Evolutionary conservation across 768 basidiomycete species (phyloP).

Genomic region (Lactarius quietus): DNA sequence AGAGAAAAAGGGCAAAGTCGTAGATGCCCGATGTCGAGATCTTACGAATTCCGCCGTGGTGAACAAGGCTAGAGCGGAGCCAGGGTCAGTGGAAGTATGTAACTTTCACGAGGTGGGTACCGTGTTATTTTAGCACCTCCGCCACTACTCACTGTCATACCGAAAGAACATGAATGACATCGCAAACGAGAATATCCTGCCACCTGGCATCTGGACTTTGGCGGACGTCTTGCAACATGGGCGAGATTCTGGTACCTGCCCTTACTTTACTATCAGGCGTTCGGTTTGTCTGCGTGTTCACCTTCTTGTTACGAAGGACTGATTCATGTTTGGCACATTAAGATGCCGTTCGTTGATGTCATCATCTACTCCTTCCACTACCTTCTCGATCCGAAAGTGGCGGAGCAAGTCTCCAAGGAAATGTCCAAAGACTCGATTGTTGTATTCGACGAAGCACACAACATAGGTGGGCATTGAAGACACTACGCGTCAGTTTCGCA

Average conservation of each 20-base stretch:
- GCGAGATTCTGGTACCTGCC: constrained; percentile 80
- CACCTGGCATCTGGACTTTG: constrained; percentile 88
- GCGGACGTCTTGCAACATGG: constrained; percentile 91
- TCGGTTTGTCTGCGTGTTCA: constrained; percentile 60
- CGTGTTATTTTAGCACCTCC: constrained; percentile 11
- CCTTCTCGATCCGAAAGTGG: constrained; percentile 96
- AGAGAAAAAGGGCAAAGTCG: constrained; percentile 97
- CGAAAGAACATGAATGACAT: constrained; percentile 74
- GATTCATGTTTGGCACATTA: background rate
- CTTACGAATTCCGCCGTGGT: constrained; percentile 81
- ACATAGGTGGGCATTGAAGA: constrained; percentile 66
- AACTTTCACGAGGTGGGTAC: constrained; percentile 87
- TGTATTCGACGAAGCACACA: constrained; percentile 99
- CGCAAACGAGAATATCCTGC: constrained; percentile 78
- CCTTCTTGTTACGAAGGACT: background rate
- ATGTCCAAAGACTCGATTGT: constrained; percentile 97
- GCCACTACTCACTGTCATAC: background rate
- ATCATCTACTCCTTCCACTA: constrained; percentile 99
- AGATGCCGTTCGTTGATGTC: constrained; percentile 96
- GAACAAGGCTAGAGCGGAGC: constrained; percentile 79
- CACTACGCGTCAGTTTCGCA: background rate
- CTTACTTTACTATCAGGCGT: constrained; percentile 92
- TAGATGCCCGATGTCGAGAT: constrained; percentile 96
- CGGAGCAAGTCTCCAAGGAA: constrained; percentile 98
- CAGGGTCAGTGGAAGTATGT: constrained; percentile 88